Evolutionary conservation across 768 basidiomycete species (phyloP), one percentile per base, ranked within the genome.

Genomic region (Boletus huronensis): DNA sequence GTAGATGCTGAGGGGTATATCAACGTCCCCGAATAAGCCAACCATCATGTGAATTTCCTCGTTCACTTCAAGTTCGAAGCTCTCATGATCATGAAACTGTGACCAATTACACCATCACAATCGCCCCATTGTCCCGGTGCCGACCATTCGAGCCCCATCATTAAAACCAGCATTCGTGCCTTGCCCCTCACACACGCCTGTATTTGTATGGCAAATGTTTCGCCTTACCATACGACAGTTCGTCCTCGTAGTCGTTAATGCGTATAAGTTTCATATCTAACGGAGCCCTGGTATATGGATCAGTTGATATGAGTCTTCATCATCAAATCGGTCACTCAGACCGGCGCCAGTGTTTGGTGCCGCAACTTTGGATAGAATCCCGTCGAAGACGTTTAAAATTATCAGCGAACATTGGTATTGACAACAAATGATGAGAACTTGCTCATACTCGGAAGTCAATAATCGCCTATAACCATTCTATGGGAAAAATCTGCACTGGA

Each of bases 401-500:
- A 35, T 25, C n/a, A 40, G 36, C 3, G 11, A 44, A 34, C 19
- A 25, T 16, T 49, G n/a, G 34, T 44, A 8, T 17, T 36, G 35
- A 17, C 25, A 13, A 23, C 25, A 26, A 23, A 43, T 28, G 29
- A 26, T 38, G 35, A 40, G 21, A 55, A 49, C 35, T 36, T 9
- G 19, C 13, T 13, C 48, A 36, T 21, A 10, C 25, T 54, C 64
- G 61, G 61, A 25, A 11, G 21, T 34, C 34, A 9, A 48, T 23
- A 38, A 45, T 57, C 58, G 60, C 60, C 65, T 38, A 58, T 41
- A 6, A 35, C 17, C 41, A 19, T 38, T n/a, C 29, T 45, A 29
- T 28, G 9, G 21, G 21, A 11, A 48, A 50, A 38, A 8, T 49
- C 48, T 52, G 60, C 58, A 46, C 47, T 21, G 55, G 54, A 23